These are phyloP conservation scores for Phytopythium ostracodes DNA, from an alignment of 352 stramenopile species.

Conservation along the genomic window DNA sequence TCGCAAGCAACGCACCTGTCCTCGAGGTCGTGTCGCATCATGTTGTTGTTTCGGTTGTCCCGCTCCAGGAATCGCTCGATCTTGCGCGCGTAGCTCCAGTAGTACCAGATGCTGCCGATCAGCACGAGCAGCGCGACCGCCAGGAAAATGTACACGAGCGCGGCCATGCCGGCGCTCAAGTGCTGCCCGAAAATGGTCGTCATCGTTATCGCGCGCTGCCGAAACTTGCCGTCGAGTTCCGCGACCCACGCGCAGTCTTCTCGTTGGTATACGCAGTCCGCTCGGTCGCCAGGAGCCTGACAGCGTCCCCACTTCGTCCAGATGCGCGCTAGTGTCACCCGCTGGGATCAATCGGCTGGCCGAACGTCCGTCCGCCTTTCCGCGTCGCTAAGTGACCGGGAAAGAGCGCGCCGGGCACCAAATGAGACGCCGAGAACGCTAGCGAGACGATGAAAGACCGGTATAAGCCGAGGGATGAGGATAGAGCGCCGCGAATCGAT, in stretches of 20 bases:
- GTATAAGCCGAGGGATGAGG: background rate
- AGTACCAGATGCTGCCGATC: constrained; percentile 77
- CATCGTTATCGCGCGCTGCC: constrained; percentile 29
- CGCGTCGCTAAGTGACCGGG: background rate
- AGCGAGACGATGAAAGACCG: background rate
- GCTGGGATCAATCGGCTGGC: background rate
- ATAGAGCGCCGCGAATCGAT: background rate
- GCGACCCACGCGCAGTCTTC: background rate
- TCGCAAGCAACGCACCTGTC: constrained; percentile 32
- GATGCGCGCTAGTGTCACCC: background rate
- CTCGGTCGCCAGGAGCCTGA: background rate
- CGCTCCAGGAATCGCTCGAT: constrained; percentile 81
- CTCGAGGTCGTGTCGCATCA: constrained; percentile 84
- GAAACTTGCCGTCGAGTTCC: background rate
- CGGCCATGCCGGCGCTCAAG: constrained; percentile 57
- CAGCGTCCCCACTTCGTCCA: background rate
- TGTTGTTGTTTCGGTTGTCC: constrained; percentile 88
- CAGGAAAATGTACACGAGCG: constrained; percentile 76
- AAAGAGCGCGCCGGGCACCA: background rate
- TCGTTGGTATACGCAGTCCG: too few species aligned
- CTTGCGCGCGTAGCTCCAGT: constrained; percentile 85
- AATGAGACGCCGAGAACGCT: background rate
- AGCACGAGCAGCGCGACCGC: constrained; percentile 66
- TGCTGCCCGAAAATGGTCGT: constrained; percentile 80
- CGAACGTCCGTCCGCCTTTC: background rate